phyloP scores from a whole-genome alignment of 768 basidiomycete species.

The Pisolithus orientalis region DNA sequence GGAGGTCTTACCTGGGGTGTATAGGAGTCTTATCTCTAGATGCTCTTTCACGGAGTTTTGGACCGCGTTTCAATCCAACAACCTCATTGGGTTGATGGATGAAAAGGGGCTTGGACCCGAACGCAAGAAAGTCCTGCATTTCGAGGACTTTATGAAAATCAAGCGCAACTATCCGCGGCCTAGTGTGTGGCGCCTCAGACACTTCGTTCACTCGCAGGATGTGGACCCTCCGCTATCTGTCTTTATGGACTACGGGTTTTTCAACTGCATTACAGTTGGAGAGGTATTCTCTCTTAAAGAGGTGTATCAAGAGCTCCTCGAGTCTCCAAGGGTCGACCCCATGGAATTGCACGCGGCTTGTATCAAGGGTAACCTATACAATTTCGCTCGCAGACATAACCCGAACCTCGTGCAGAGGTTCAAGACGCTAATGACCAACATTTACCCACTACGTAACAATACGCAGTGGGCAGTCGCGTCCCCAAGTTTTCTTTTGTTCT shows the following conservation, averaged over 20 bases:
- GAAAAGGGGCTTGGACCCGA: conserved; percentile 9
- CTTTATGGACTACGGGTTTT: conserved; percentile 31
- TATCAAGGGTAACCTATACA: conserved; percentile 26
- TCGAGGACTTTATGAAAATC: conserved; percentile 22
- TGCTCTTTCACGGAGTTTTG: conserved; percentile 34
- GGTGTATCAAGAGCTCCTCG: conserved; percentile 27
- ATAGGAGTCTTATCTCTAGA: conserved; percentile 16
- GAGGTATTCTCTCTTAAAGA: conserved; percentile 24
- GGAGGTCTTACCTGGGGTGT: conserved; percentile 6
- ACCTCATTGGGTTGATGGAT: conserved; percentile 23
- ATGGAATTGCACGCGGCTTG: conserved; percentile 31
- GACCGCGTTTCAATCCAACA: conserved; percentile 18
- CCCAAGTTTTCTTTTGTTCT: too few species aligned
- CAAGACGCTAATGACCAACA: conserved; percentile 24
- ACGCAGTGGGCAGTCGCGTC: background rate
- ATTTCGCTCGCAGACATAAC: conserved; percentile 16
- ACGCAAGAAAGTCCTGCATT: conserved; percentile 5
- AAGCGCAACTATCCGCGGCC: conserved; percentile 6
- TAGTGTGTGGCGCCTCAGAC: conserved; percentile 34
- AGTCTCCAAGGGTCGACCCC: conserved; percentile 15
- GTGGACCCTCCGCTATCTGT: conserved; percentile 8
- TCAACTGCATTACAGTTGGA: conserved; percentile 23
- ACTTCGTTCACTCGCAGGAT: conserved; percentile 13
- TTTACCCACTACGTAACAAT: conserved; percentile 11
- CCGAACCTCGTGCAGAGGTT: conserved; percentile 16